Evolutionary conservation across 495 filamentous ascomycete genomes (phyloP).

Genomic region (Tuber borchii): DNA sequence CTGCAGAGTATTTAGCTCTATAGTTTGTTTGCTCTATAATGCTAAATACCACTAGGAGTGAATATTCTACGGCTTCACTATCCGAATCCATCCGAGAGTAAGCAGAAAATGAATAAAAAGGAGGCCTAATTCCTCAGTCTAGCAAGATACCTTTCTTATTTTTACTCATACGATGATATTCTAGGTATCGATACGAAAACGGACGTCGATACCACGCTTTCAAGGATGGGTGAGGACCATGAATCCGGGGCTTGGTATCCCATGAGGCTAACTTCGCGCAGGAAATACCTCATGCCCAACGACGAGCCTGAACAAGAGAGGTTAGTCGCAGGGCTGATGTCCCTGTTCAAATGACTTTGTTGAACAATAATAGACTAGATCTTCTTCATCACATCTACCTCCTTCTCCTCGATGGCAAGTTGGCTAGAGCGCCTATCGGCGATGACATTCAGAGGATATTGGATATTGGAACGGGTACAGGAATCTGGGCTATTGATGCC

Average conservation of each 20-base stretch:
- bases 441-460: constrained; percentile 51
- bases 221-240: constrained; percentile 22
- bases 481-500: constrained; percentile 59
- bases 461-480: constrained; percentile 62
- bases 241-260: not conserved
- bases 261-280: not conserved
- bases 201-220: constrained; percentile 29
- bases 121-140: not conserved
- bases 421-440: constrained; percentile 54
- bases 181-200: constrained; percentile 26
- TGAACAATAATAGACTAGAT: constrained; percentile 49
- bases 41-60: constrained; percentile 9
- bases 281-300: constrained; percentile 53
- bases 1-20: not conserved
- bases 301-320: constrained; percentile 44
- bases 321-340: not conserved
- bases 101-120: not conserved
- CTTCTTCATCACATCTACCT: constrained; percentile 58
- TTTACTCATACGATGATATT: not conserved
- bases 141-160: not conserved
- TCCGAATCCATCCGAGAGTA: constrained; percentile 23
- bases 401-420: constrained; percentile 49
- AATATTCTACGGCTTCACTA: constrained; percentile 22
- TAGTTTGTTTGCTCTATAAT: not conserved
- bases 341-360: not conserved